Evolutionary conservation across 2,329 filamentous ascomycete genomes (phyloP).

Genomic region (Coniochaeta sp.): DNA sequence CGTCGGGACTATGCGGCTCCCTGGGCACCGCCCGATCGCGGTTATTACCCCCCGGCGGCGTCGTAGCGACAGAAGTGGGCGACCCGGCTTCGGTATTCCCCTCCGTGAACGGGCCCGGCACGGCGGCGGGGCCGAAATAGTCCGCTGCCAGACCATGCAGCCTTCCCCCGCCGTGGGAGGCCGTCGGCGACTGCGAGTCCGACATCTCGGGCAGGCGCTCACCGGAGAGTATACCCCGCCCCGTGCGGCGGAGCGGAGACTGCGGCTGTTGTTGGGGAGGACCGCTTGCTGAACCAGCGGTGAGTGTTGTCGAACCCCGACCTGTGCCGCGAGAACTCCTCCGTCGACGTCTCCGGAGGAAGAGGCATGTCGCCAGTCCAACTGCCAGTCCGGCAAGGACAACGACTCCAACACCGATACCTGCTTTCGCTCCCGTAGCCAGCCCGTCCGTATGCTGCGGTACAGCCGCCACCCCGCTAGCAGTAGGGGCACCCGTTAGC

Average conservation of each 20-base stretch:
- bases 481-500: slow-evolving; percentile 15
- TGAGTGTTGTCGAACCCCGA: slow-evolving; percentile 1
- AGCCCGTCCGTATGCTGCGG: slow-evolving; percentile 18
- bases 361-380: slow-evolving; percentile 40
- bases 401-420: slow-evolving; percentile 48
- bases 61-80: slow-evolving; percentile 7
- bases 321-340: background rate
- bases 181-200: slow-evolving; percentile 21
- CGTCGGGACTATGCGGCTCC: slow-evolving; percentile 37
- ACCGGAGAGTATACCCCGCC: background rate
- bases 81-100: background rate
- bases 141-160: slow-evolving; percentile 26
- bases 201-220: slow-evolving; percentile 11
- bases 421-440: slow-evolving; percentile 45
- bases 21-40: slow-evolving; percentile 29
- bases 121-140: slow-evolving; percentile 38
- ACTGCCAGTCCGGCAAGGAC: slow-evolving; percentile 34
- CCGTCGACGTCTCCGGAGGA: slow-evolving; percentile 28
- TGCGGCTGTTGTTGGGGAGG: background rate
- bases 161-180: slow-evolving; percentile 16
- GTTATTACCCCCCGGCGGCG: slow-evolving; percentile 19
- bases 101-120: slow-evolving; percentile 39
- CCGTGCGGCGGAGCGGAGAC: background rate
- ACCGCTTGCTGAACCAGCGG: no score
- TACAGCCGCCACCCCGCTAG: slow-evolving; percentile 17